Percentiles rank a stretch among this genome's conserved stretches.
Evolutionary conservation across 1,139 yeast genomes (phyloP).

Genomic region (Arxiozyma telluris): DNA sequence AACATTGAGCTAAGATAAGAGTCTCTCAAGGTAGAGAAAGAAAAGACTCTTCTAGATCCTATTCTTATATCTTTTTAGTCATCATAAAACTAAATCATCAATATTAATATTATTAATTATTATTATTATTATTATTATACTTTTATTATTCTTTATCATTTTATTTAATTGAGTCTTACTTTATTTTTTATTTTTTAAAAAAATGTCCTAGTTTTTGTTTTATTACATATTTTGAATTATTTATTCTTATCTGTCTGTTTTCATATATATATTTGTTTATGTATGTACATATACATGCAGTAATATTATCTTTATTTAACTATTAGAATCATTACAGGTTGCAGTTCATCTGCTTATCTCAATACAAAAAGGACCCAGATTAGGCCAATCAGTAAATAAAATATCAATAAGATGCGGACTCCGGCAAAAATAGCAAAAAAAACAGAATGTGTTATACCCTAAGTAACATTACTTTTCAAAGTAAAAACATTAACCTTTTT

Average conservation of each 20-base stretch:
- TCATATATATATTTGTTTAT: background rate
- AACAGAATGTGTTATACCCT: no score
- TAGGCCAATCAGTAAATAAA: background rate
- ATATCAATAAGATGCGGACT: no score
- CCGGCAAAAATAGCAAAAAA: no score
- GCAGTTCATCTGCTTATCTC: background rate
- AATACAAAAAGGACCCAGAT: background rate
- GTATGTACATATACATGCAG: background rate
- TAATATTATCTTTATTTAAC: no score
- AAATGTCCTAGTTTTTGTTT: no score
- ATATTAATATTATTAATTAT: no score
- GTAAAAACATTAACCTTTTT: no score
- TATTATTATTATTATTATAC: no score
- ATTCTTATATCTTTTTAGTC: background rate
- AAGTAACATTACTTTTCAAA: no score
- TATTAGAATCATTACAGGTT: background rate
- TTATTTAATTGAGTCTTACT: background rate
- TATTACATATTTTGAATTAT: no score
- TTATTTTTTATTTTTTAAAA: no score
- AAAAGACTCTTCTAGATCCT: background rate
- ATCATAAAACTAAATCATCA: background rate
- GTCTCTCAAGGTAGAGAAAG: background rate
- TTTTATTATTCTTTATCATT: no score
- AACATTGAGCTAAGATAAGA: background rate
- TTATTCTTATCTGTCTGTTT: background rate